Percentiles rank a stretch among this genome's conserved stretches.
Conservation (phyloP, 2,329 filamentous ascomycete genomes). For the Fragosphaeria purpurea region DNA sequence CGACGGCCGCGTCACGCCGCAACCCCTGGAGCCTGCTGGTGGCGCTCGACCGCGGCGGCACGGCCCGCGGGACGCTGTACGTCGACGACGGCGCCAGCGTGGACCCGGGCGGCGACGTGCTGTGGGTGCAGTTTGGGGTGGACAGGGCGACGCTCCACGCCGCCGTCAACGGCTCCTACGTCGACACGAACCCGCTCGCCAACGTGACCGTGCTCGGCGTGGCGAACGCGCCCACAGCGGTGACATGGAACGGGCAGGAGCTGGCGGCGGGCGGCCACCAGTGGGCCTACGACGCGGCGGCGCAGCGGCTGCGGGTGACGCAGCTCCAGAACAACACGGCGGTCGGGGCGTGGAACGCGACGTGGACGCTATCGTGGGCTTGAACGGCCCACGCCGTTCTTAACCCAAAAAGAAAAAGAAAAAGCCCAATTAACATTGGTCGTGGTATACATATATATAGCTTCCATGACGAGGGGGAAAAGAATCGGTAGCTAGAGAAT, state of each 20-base stretch:
- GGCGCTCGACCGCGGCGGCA: conserved; percentile 44
- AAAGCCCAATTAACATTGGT: no score
- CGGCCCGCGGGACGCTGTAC: conserved; percentile 54
- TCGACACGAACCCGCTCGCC: conserved; percentile 45
- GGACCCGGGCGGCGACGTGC: conserved; percentile 8
- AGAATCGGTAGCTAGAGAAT: no score
- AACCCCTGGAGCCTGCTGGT: conserved; percentile 60
- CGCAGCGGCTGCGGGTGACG: conserved; percentile 38
- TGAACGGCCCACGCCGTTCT: neutral
- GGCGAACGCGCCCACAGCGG: conserved; percentile 24
- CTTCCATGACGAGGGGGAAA: neutral
- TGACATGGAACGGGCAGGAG: conserved; percentile 40
- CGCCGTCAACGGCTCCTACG: conserved; percentile 35
- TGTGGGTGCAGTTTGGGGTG: conserved; percentile 4
- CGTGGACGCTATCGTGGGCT: conserved; percentile 49
- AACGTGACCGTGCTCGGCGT: conserved; percentile 57
- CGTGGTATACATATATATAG: no score
- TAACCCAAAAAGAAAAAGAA: neutral
- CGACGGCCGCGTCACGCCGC: conserved; percentile 50
- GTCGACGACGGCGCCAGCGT: conserved; percentile 67
- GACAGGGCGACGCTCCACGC: conserved; percentile 34
- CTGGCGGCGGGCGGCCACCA: conserved; percentile 31
- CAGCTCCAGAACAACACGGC: conserved; percentile 38
- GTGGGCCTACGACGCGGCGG: conserved; percentile 38
- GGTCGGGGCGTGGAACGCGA: conserved; percentile 45